Base-by-base conservation (phyloP, 2,329 filamentous ascomycete genomes). In the Dactylellina parvicollis region DNA sequence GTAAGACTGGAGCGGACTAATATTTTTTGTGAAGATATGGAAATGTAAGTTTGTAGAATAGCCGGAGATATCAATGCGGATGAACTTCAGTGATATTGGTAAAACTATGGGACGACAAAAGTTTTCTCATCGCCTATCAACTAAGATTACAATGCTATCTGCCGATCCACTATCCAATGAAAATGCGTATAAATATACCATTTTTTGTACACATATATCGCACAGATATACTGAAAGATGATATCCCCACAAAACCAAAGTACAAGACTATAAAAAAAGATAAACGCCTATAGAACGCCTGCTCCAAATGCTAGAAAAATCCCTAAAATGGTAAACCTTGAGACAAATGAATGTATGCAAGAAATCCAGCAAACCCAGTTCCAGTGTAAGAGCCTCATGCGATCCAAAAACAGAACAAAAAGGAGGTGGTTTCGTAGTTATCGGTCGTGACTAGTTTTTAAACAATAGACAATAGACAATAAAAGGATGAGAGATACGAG, bases 201-300 rank as follows among this genome's bases (percentile, higher is more conserved):
- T 5, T 32, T 32, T 40, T 16, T 40, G 16, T 40, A 40, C 49
- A 34, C 20, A 56, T 16, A 66, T 40, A 38, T 57, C 52, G n/a
- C 28, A 20, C 4, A 16, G 32, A 3, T 28, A 50, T 46, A 52
- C 38, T 26, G 16, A 22, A 22, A 1, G 8, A 9, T 34, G 56
- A 47, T 16, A 46, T 22, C 24, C n/a, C 5, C 36, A n/a, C 26
- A 64, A 18, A 36, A 28, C 18, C 9, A 60, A 50, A 16, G 40
- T 26, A 44, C 10, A 40, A 44, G 4, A 44, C 32, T 30, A 26
- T 18, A 54, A 50, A 52, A 40, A 54, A 50, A 14, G 12, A 47
- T 34, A 54, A 69, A 69, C 64, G 55, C 64, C 64, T n/a, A 14
- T 16, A 49, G 46, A 67, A 72, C 67, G 67, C 67, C 67, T 54